phyloP scores from a whole-genome alignment of 169 alveolate species.

The Theileria equi region DNA sequence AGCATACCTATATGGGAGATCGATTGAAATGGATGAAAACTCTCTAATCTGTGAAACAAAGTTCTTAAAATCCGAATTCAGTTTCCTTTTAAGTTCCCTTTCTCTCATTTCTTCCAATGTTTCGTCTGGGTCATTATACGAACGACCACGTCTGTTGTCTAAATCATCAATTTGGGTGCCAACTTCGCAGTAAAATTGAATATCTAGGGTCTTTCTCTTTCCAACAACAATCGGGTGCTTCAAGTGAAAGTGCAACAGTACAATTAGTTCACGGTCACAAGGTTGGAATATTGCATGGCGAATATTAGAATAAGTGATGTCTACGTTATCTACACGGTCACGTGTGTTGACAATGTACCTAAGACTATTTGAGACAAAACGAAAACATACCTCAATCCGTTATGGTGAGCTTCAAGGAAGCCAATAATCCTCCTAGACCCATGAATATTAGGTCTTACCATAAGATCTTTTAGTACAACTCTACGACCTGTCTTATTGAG shows the following conservation, averaged over 20 bases:
- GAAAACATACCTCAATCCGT: slow-evolving; percentile 87
- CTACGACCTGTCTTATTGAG: slow-evolving; percentile 77
- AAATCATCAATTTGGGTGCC: slow-evolving; percentile 95
- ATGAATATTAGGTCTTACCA: slow-evolving; percentile 78
- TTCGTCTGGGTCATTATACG: slow-evolving; percentile 93
- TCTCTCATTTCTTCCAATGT: slow-evolving; percentile 94
- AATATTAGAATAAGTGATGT: slow-evolving; percentile 89
- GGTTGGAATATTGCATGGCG: slow-evolving; percentile 96
- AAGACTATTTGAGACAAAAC: slow-evolving; percentile 70
- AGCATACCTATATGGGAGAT: slow-evolving; percentile 79
- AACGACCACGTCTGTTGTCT: slow-evolving; percentile 86
- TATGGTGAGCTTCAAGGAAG: slow-evolving; percentile 92
- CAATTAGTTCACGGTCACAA: slow-evolving; percentile 92
- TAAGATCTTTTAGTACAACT: slow-evolving; percentile 73
- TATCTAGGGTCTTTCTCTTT: slow-evolving; percentile 90
- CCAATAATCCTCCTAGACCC: slow-evolving; percentile 88
- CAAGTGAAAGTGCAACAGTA: slow-evolving; percentile 91
- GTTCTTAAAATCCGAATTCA: slow-evolving; percentile 88
- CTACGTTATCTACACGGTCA: slow-evolving; percentile 82
- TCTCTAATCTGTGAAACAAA: slow-evolving; percentile 78
- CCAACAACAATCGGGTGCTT: slow-evolving; percentile 93
- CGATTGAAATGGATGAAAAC: slow-evolving; percentile 60
- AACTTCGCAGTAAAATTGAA: slow-evolving; percentile 94
- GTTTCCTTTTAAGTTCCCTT: slow-evolving; percentile 86
- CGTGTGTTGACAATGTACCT: slow-evolving; percentile 72